Evolutionary conservation across 768 basidiomycete genomes (phyloP).

Genomic region (Lactarius quietus): DNA sequence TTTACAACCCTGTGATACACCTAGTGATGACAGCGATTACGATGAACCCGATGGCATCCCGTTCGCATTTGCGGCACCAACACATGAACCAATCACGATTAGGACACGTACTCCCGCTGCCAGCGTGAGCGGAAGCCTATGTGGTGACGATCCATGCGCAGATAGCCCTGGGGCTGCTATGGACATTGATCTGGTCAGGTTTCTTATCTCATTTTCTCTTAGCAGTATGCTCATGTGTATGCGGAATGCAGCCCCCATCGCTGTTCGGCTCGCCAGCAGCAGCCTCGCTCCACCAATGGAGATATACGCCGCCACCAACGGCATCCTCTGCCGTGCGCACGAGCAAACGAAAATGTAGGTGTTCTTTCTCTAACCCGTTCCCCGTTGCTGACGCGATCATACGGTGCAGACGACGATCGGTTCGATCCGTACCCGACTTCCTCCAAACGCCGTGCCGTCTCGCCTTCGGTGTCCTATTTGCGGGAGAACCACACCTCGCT

Average conservation of each 20-base stretch:
- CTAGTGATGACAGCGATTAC: conserved; percentile 71
- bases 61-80: conserved; percentile 49
- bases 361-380: conserved; percentile 2
- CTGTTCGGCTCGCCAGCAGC: conserved; percentile 57
- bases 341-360: conserved; percentile 77
- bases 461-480: conserved; percentile 70
- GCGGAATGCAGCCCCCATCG: conserved; percentile 50
- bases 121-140: conserved; percentile 67
- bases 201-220: conserved; percentile 17
- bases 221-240: conserved; percentile 25
- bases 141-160: conserved; percentile 69
- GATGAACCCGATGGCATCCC: conserved; percentile 32
- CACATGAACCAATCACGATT: conserved; percentile 58
- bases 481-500: conserved; percentile 55
- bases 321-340: conserved; percentile 62
- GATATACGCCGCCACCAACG: conserved; percentile 79
- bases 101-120: conserved; percentile 54
- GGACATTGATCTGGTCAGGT: conserved; percentile 67
- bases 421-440: conserved; percentile 80
- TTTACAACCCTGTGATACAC: conserved; percentile 57
- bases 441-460: conserved; percentile 78
- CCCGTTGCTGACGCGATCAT: conserved; percentile 3
- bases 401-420: conserved; percentile 69
- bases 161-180: conserved; percentile 58
- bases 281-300: conserved; percentile 57